These are phyloP conservation scores for Arthroderma uncinatum DNA, from an alignment of 2,329 filamentous ascomycete genomes.

Conservation along the genomic window DNA sequence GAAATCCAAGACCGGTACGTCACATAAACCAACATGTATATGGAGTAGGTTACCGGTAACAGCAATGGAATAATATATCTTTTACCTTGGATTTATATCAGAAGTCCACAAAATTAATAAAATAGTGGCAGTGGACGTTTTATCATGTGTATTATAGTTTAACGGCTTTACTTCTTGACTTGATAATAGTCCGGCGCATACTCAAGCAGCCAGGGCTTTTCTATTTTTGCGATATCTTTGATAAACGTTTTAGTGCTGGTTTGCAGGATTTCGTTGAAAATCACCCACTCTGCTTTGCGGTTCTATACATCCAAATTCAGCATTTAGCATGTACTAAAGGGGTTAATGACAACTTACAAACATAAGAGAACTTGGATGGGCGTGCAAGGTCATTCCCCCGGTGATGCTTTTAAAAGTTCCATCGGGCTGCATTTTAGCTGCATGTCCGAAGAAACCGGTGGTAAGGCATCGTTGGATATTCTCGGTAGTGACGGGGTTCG, in stretches of 20 bases:
- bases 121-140: background rate
- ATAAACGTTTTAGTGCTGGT: conserved; percentile 82
- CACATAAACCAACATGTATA: background rate
- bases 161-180: conserved; percentile 31
- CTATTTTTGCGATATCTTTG: conserved; percentile 81
- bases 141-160: background rate
- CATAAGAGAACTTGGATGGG: conserved; percentile 85
- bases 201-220: conserved; percentile 83
- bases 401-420: conserved; percentile 81
- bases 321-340: background rate
- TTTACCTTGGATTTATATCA: no score
- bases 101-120: background rate
- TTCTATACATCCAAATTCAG: conserved; percentile 40
- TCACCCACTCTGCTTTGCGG: conserved; percentile 88
- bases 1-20: no score
- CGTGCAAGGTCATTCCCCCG: conserved; percentile 65
- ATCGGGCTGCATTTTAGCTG: conserved; percentile 85
- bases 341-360: conserved; percentile 46
- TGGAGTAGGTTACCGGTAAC: no score
- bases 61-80: no score
- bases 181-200: conserved; percentile 78
- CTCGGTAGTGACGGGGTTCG: conserved; percentile 48
- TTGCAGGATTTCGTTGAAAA: conserved; percentile 90
- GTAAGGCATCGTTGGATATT: conserved; percentile 76
- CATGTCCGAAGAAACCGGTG: conserved; percentile 83